Percentiles rank a stretch among this genome's conserved stretches.
Evolutionary conservation across 2,329 filamentous ascomycete genomes (phyloP).

Genomic region (Teratosphaeria epicoccoides): DNA sequence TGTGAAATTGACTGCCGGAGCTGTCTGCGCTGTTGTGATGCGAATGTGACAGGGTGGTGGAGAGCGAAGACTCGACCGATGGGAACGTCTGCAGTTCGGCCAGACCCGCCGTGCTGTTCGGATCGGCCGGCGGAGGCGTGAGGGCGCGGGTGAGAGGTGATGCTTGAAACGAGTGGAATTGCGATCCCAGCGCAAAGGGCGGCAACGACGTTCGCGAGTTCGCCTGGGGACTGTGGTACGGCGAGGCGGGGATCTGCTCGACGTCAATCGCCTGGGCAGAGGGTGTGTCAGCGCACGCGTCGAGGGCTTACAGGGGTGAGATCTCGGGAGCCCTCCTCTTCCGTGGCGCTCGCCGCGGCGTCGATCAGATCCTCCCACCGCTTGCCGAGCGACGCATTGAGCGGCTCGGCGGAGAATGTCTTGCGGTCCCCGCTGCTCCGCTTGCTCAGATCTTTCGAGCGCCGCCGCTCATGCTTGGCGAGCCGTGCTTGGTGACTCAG

Average conservation of each 20-base stretch:
- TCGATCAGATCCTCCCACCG: constrained; percentile 96
- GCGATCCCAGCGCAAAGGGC: constrained; percentile 39
- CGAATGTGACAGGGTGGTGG: constrained; percentile 19
- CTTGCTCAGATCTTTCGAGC: constrained; percentile 64
- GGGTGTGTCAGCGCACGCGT: background rate
- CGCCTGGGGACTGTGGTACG: constrained; percentile 29
- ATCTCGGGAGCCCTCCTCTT: constrained; percentile 74
- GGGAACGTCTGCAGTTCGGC: constrained; percentile 61
- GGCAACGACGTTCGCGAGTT: constrained; percentile 48
- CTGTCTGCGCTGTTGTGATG: constrained; percentile 25
- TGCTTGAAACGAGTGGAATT: constrained; percentile 63
- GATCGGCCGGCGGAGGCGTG: constrained; percentile 56
- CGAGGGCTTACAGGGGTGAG: constrained; percentile 61
- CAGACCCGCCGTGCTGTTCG: constrained; percentile 24
- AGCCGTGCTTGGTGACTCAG: constrained; percentile 69
- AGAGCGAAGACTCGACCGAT: constrained; percentile 64
- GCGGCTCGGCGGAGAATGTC: constrained; percentile 76
- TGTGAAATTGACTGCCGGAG: constrained; percentile 60
- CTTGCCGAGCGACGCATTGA: constrained; percentile 63
- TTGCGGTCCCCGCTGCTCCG: constrained; percentile 67
- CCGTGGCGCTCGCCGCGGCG: constrained; percentile 82
- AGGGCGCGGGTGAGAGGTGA: constrained; percentile 84
- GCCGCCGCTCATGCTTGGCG: constrained; percentile 68
- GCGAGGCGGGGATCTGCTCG: constrained; percentile 37
- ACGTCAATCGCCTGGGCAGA: constrained; percentile 8